Conservation (phyloP, 1,284 basidiomycete species). For the Puccinia triticina region DNA sequence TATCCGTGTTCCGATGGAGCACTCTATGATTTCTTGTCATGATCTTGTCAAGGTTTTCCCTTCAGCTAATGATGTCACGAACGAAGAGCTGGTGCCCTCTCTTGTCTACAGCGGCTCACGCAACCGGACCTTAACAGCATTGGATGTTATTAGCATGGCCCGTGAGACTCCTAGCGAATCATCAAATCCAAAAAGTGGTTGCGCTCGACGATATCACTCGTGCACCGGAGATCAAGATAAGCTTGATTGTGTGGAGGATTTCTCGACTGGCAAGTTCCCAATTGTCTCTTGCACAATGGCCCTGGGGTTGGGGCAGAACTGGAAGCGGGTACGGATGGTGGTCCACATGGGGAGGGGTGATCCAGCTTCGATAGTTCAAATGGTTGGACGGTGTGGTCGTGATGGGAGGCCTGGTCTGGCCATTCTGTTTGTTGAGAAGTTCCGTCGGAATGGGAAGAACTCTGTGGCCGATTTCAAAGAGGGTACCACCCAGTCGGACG, state of each 20-base stretch:
- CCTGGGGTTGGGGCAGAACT: conserved; percentile 40
- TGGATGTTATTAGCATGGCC: not conserved
- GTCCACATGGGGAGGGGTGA: conserved; percentile 18
- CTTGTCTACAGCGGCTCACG: conserved; percentile 25
- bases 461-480: not conserved
- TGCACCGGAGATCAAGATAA: conserved; percentile 18
- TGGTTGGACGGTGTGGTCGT: not conserved
- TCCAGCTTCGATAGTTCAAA: conserved; percentile 3
- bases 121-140: no score
- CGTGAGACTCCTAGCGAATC: not conserved
- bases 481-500: not conserved
- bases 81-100: conserved; percentile 2
- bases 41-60: conserved; percentile 17
- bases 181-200: not conserved
- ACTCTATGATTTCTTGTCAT: not conserved
- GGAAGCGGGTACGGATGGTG: conserved; percentile 13
- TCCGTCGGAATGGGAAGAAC: not conserved
- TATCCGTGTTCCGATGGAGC: not conserved
- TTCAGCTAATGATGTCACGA: not conserved
- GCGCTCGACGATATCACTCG: no score
- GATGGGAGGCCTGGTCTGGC: conserved; percentile 14
- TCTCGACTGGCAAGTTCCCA: not conserved
- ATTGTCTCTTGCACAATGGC: conserved; percentile 31
- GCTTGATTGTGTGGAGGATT: not conserved
- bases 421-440: conserved; percentile 22